Conservation (phyloP, 1,139 yeast genomes). For the Blastobotrys persicus region DNA sequence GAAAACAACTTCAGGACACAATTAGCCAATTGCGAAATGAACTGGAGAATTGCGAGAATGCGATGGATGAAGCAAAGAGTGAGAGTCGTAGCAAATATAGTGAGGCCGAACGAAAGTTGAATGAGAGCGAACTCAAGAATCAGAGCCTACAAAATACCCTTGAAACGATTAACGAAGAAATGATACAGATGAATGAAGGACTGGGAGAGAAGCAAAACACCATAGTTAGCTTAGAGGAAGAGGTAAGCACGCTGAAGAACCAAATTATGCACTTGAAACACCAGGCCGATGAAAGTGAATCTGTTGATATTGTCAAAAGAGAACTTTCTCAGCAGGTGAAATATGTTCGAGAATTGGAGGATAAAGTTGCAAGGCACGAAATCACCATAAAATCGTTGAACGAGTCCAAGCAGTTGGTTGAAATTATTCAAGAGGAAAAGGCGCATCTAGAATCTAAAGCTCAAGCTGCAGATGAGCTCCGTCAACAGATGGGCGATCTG, state of each 20-base stretch:
- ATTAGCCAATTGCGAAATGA: slow-evolving; percentile 20
- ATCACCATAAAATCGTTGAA: slow-evolving; percentile 46
- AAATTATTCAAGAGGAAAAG: slow-evolving; percentile 54
- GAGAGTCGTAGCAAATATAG: slow-evolving; percentile 18
- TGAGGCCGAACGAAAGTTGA: slow-evolving; percentile 15
- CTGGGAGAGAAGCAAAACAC: slow-evolving; percentile 33
- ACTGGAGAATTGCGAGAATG: slow-evolving; percentile 16
- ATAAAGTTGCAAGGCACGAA: slow-evolving; percentile 48
- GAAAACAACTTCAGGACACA: slow-evolving; percentile 27
- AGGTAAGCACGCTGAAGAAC: slow-evolving; percentile 16
- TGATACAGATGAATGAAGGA: slow-evolving; percentile 19
- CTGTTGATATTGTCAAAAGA: slow-evolving; percentile 42
- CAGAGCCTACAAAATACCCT: slow-evolving; percentile 19
- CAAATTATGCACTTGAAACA: slow-evolving; percentile 30
- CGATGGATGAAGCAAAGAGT: slow-evolving; percentile 22
- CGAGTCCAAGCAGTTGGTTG: slow-evolving; percentile 46
- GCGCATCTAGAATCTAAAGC: slow-evolving; percentile 45
- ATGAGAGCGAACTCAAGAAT: slow-evolving; percentile 22
- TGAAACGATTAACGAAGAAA: slow-evolving; percentile 22
- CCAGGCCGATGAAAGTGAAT: slow-evolving; percentile 30
- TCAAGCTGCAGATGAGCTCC: slow-evolving; percentile 43
- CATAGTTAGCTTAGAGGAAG: slow-evolving; percentile 40
- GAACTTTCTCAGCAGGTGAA: slow-evolving; percentile 58
- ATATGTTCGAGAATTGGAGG: slow-evolving; percentile 56
- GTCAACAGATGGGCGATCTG: slow-evolving; percentile 49